These are phyloP conservation scores for Aureobasidium sp. DNA, from an alignment of 2,329 filamentous ascomycete genomes.

Conservation along the genomic window DNA sequence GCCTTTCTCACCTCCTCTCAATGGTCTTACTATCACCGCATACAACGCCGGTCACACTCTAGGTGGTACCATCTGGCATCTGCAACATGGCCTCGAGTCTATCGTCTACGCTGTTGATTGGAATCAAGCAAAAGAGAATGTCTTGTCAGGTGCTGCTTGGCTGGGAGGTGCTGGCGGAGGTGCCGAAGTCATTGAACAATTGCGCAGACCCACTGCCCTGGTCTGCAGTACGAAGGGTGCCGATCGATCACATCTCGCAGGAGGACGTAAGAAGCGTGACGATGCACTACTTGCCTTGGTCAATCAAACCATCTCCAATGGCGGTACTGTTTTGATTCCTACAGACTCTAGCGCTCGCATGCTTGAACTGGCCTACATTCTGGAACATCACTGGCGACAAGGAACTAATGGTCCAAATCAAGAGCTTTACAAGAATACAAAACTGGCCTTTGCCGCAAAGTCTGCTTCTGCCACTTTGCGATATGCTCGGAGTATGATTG, in stretches of 20 bases:
- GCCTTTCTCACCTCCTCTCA: constrained; percentile 78
- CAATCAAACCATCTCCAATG: constrained; percentile 65
- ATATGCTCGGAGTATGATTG: constrained; percentile 88
- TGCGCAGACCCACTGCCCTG: constrained; percentile 86
- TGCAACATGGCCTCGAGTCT: constrained; percentile 92
- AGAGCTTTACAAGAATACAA: constrained; percentile 43
- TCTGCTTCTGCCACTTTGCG: constrained; percentile 84
- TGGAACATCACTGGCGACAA: constrained; percentile 84
- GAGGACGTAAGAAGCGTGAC: constrained; percentile 69
- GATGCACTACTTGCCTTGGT: constrained; percentile 79
- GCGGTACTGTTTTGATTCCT: constrained; percentile 86
- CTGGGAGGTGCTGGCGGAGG: constrained; percentile 75
- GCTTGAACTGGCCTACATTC: constrained; percentile 79
- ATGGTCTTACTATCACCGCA: constrained; percentile 87
- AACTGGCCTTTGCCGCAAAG: constrained; percentile 74
- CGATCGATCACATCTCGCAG: constrained; percentile 50
- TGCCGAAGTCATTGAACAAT: constrained; percentile 84
- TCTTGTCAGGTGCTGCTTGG: constrained; percentile 89
- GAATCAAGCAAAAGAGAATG: constrained; percentile 96
- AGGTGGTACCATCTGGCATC: constrained; percentile 97
- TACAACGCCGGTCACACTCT: constrained; percentile 95
- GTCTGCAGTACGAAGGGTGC: constrained; percentile 84
- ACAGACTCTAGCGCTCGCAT: constrained; percentile 94
- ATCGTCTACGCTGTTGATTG: constrained; percentile 97
- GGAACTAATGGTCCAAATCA: constrained; percentile 23